Base-by-base conservation (phyloP, 2,329 filamentous ascomycete genomes). In the Triangularia setosa region DNA sequence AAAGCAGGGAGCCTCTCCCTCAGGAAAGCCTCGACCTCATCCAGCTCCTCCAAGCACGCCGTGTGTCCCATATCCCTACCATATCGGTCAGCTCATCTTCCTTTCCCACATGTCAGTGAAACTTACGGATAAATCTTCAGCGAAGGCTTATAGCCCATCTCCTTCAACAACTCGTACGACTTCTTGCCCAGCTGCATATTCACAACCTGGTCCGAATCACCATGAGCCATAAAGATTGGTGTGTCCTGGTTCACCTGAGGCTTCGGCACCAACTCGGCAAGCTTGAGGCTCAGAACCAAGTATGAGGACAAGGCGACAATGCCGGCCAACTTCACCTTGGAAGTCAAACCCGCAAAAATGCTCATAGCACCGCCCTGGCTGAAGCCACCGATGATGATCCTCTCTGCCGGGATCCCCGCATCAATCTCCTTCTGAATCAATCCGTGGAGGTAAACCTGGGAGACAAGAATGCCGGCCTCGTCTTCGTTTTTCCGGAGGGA, bases 311-410 rank as follows among this genome's bases (percentile, higher is more conserved):
- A 79, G 7, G 89, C 92, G 67, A 97, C 89, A 68, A 98, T 90
- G 67, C 93, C 94, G n/a, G 87, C 94, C 16, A 98, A 81, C 78
- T 92, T 92, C 70, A 85, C 82, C 65, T 80, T 78, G 69, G 81
- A 85, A 4, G 93, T 96, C 52, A 96, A 78, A 4, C 92, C 93
- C 0, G 90, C 83, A 73, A 97, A 87, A 44, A 98, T 78, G 21
- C 92, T 87, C 83, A 97, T 92, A 63, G 93, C 93, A 60, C 92
- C 94, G 65, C 94, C 94, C 78, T 98, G 87, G 24, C 87, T 91
- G 81, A 94, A 95, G 48, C 91, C 91, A 33, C 91, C 94, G 6
- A 98, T 79, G 18, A 98, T 86, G 72, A 99, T 93, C 61, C 93
- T 90, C 64, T 91, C 87, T 0, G 92, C 82, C 0, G 91, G 86